Percentiles rank a stretch among this genome's conserved stretches.
Evolutionary conservation across 306 rosid species (phyloP).

Genomic region (Trifolium subterraneum): DNA sequence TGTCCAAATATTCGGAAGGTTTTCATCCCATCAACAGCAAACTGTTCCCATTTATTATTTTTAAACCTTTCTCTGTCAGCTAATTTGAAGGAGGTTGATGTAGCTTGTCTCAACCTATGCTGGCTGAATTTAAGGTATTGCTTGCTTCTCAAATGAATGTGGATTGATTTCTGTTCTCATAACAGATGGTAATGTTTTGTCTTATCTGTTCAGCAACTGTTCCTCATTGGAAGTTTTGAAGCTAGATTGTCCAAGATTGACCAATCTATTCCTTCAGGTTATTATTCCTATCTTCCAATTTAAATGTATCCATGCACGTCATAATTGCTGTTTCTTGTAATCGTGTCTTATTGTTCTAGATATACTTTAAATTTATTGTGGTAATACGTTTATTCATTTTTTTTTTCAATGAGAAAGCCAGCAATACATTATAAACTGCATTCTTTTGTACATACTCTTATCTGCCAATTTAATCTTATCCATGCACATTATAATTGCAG

Average conservation of each 20-base stretch:
- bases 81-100: slow-evolving; percentile 87
- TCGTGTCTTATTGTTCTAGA: not conserved
- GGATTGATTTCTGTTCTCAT: slow-evolving; percentile 26
- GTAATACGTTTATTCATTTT: not conserved
- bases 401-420: not conserved
- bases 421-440: not conserved
- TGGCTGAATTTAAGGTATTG: slow-evolving; percentile 86
- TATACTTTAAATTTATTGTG: slow-evolving; percentile 3
- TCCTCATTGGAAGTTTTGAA: slow-evolving; percentile 79
- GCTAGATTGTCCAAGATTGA: slow-evolving; percentile 85
- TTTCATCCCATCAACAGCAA: slow-evolving; percentile 81
- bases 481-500: too few species aligned
- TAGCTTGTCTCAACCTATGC: slow-evolving; percentile 87
- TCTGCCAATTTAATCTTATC: too few species aligned
- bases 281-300: slow-evolving; percentile 30
- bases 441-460: too few species aligned
- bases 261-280: slow-evolving; percentile 94
- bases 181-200: slow-evolving; percentile 33
- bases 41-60: slow-evolving; percentile 66
- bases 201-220: slow-evolving; percentile 71
- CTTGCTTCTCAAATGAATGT: slow-evolving; percentile 3
- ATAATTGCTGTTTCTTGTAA: slow-evolving; percentile 11
- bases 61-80: slow-evolving; percentile 85
- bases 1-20: slow-evolving; percentile 92
- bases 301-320: slow-evolving; percentile 11